Evolutionary conservation across 805 yeast genomes (phyloP).

Genomic region (Zygotorulaspora florentina): DNA sequence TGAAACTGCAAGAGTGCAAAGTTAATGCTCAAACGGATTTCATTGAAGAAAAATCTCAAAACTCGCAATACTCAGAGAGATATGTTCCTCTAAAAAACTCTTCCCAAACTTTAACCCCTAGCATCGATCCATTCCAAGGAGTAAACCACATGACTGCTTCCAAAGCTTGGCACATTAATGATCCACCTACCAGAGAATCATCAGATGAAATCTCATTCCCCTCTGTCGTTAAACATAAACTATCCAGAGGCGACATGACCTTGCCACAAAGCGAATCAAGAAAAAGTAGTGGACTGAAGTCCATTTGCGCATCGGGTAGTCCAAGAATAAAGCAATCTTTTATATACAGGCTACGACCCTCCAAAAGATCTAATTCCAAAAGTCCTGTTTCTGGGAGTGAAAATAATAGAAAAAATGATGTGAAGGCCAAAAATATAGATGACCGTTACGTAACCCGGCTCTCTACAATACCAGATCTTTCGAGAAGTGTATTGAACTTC

Average conservation of each 20-base stretch:
- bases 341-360: slow-evolving; percentile 2
- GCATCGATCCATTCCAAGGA: slow-evolving; percentile 19
- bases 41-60: slow-evolving; percentile 2
- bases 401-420: neutral
- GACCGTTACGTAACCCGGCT: slow-evolving; percentile 26
- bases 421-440: slow-evolving; percentile 6
- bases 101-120: slow-evolving; percentile 34
- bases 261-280: slow-evolving; percentile 2
- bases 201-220: slow-evolving; percentile 22
- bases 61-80: slow-evolving; percentile 14
- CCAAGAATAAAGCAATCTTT: slow-evolving; percentile 5
- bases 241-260: slow-evolving; percentile 5
- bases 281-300: slow-evolving; percentile 6
- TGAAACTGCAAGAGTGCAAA: neutral
- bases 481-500: slow-evolving; percentile 23
- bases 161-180: slow-evolving; percentile 7
- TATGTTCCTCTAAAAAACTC: slow-evolving; percentile 31
- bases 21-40: neutral
- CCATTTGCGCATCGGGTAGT: slow-evolving; percentile 5
- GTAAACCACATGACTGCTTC: slow-evolving; percentile 1
- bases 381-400: neutral
- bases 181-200: slow-evolving; percentile 6
- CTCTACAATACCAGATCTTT: slow-evolving; percentile 32
- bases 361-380: slow-evolving; percentile 1
- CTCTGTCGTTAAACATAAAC: slow-evolving; percentile 28